phyloP scores from a whole-genome alignment of 2,329 filamentous ascomycete genomes.

The Colletotrichum tropicale region DNA sequence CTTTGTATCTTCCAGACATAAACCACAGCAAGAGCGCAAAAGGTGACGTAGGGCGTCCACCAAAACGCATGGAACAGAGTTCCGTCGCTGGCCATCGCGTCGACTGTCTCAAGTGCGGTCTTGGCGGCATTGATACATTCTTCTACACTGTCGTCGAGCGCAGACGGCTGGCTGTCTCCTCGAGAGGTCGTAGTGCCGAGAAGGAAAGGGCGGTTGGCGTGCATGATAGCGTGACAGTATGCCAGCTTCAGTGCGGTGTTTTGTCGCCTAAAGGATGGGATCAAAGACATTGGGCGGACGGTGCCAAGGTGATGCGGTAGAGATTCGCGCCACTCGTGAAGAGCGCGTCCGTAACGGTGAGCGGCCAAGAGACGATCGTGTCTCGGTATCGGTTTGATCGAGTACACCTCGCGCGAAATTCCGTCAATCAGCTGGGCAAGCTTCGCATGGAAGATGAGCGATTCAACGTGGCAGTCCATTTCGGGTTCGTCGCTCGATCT shows the following conservation, averaged over 20 bases:
- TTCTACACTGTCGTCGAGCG: slow-evolving; percentile 39
- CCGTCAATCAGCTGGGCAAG: slow-evolving; percentile 42
- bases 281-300: slow-evolving; percentile 48
- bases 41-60: slow-evolving; percentile 59
- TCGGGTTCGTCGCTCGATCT: slow-evolving; percentile 29
- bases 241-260: slow-evolving; percentile 58
- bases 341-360: slow-evolving; percentile 37
- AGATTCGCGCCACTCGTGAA: slow-evolving; percentile 42
- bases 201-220: slow-evolving; percentile 59
- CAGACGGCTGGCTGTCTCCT: slow-evolving; percentile 44
- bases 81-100: slow-evolving; percentile 40
- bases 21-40: slow-evolving; percentile 57
- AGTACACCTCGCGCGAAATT: slow-evolving; percentile 44
- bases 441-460: slow-evolving; percentile 48
- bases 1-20: slow-evolving; percentile 53
- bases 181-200: slow-evolving; percentile 34
- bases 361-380: slow-evolving; percentile 41
- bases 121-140: slow-evolving; percentile 53
- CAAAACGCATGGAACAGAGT: slow-evolving; percentile 45
- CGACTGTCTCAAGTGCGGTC: slow-evolving; percentile 46
- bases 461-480: slow-evolving; percentile 54
- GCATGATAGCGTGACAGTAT: slow-evolving; percentile 59
- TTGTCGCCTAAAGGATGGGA: slow-evolving; percentile 51
- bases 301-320: slow-evolving; percentile 48
- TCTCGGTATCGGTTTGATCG: slow-evolving; percentile 35